Evolutionary conservation across 768 basidiomycete species (phyloP).

Genomic region (Coprinopsis marcescibilis): DNA sequence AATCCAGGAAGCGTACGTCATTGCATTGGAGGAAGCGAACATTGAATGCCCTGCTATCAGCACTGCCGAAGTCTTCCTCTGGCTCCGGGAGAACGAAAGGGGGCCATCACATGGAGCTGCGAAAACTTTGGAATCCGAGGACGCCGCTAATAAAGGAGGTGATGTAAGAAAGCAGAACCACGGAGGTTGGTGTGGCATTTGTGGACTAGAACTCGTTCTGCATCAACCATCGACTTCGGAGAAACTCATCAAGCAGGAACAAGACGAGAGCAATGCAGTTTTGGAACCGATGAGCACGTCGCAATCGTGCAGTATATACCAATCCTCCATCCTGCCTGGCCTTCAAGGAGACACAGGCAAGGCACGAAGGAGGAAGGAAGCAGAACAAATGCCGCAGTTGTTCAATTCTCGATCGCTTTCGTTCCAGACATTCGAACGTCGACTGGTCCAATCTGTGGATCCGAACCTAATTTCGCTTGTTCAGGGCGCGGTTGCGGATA

Average conservation of each 20-base stretch:
- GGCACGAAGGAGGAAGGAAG: neutral
- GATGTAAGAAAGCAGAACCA: neutral
- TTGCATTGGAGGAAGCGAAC: slow-evolving; percentile 6
- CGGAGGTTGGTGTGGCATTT: slow-evolving; percentile 15
- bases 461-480: slow-evolving; percentile 6
- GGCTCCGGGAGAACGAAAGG: slow-evolving; percentile 35
- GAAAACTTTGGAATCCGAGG: neutral
- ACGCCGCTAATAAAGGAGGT: neutral
- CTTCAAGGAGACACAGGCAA: neutral
- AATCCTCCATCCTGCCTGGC: neutral
- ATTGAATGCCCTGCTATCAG: slow-evolving; percentile 20
- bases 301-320: neutral
- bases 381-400: neutral
- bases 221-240: slow-evolving; percentile 22
- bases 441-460: slow-evolving; percentile 8
- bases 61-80: slow-evolving; percentile 39
- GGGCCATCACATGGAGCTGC: neutral
- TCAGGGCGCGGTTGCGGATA: slow-evolving; percentile 5
- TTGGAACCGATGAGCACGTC: no score
- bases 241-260: slow-evolving; percentile 2
- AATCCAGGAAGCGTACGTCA: slow-evolving; percentile 35
- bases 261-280: neutral
- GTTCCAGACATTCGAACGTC: neutral
- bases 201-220: slow-evolving; percentile 16
- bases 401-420: neutral